Evolutionary conservation across 495 filamentous ascomycete species (phyloP).

Genomic region (Podospora didyma): DNA sequence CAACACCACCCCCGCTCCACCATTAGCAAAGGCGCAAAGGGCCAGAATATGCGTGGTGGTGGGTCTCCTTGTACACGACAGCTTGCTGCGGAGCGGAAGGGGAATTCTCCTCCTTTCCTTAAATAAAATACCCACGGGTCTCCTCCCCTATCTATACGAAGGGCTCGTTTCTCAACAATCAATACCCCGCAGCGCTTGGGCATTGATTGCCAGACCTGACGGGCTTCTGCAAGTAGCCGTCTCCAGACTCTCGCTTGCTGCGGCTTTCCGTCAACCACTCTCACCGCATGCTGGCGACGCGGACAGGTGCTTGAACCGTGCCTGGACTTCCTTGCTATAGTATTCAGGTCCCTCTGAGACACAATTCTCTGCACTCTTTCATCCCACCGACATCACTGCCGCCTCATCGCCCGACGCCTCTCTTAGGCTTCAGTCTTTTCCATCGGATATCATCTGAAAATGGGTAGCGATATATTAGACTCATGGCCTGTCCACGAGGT

Average conservation of each 20-base stretch:
- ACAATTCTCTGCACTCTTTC: not conserved
- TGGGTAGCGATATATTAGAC: conserved; percentile 37
- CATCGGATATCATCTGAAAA: conserved; percentile 15
- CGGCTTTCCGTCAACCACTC: conserved; percentile 22
- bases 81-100: too few species aligned
- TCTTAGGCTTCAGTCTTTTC: conserved; percentile 1
- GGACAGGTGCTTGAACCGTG: conserved; percentile 2
- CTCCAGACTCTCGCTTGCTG: conserved; percentile 17
- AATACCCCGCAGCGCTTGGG: not conserved
- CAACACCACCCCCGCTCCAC: not conserved
- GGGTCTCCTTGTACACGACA: too few species aligned
- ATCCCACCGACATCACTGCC: not conserved
- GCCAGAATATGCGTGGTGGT: too few species aligned
- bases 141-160: not conserved
- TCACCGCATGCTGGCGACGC: conserved; percentile 6
- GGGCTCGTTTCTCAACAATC: not conserved
- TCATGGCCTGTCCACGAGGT: conserved; percentile 66
- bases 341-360: not conserved
- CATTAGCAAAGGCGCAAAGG: too few species aligned
- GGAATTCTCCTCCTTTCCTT: too few species aligned
- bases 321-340: conserved; percentile 7
- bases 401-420: not conserved
- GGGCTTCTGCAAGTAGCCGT: conserved; percentile 26
- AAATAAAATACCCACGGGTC: not conserved
- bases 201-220: not conserved